Conservation (phyloP, 129 eudicot genomes). For the Flaveria sonorensis region DNA sequence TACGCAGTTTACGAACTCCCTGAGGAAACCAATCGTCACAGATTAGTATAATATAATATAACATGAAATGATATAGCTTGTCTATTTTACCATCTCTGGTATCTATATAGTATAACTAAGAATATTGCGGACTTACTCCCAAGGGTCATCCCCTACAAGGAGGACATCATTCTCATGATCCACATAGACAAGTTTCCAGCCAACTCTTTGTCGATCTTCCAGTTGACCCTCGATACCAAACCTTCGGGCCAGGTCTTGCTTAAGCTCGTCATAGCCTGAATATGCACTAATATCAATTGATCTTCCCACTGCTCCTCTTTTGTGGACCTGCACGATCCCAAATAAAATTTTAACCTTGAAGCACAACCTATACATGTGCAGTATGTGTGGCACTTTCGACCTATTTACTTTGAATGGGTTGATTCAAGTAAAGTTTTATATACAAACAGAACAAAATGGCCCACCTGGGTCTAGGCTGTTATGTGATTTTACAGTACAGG, state of each 20-base stretch:
- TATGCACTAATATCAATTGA: constrained; percentile 85
- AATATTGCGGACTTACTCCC: constrained; percentile 74
- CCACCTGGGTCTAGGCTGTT: neutral
- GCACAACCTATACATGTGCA: neutral
- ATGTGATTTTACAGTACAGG: neutral
- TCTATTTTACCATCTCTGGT: neutral
- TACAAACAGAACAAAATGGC: neutral
- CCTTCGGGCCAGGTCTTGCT: constrained; percentile 89
- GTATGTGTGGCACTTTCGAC: neutral
- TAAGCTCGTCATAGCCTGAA: constrained; percentile 87
- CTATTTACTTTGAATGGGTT: neutral
- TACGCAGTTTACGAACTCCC: constrained; percentile 89
- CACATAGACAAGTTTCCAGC: constrained; percentile 94
- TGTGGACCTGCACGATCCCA: constrained; percentile 63
- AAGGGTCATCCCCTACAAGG: constrained; percentile 97
- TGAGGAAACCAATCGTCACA: constrained; percentile 15
- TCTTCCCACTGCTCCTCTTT: constrained; percentile 97
- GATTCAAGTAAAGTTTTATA: neutral
- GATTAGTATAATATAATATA: no score
- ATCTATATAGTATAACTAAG: neutral
- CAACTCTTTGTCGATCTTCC: constrained; percentile 81
- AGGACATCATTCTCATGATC: constrained; percentile 94
- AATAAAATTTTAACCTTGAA: neutral
- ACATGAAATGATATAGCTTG: no score
- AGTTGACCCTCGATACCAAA: constrained; percentile 94